Conservation (phyloP, 169 alveolate genomes). For the Eimeria maxima region DNA sequence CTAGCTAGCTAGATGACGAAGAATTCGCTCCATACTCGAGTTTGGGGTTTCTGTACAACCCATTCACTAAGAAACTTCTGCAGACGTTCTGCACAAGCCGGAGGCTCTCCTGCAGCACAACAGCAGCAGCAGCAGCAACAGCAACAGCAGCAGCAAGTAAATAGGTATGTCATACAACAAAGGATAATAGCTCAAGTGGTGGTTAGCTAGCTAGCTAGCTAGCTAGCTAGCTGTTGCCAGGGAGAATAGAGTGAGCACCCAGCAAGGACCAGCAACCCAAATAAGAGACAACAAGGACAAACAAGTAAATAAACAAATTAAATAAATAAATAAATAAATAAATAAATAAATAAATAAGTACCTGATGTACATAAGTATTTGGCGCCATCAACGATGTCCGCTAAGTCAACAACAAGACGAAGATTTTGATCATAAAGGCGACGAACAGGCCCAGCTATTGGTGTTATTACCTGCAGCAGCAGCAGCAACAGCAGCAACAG, state of each 20-base stretch:
- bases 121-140: no score
- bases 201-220: no score
- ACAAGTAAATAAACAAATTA: no score
- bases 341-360: neutral
- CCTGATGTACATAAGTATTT: conserved; percentile 94
- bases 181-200: no score
- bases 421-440: conserved; percentile 93
- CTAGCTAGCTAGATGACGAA: conserved; percentile 59
- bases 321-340: no score
- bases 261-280: no score
- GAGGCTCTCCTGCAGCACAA: conserved; percentile 90
- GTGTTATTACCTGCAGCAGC: conserved; percentile 81
- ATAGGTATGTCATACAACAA: no score
- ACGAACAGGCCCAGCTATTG: conserved; percentile 94
- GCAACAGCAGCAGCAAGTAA: neutral
- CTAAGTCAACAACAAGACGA: conserved; percentile 86
- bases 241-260: neutral
- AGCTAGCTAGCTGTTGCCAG: no score
- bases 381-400: conserved; percentile 94
- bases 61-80: conserved; percentile 89
- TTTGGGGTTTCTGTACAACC: conserved; percentile 81
- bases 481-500: neutral
- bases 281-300: no score
- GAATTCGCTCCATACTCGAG: conserved; percentile 77
- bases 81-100: conserved; percentile 91